Base-by-base conservation (phyloP, 306 rosid species). In the Castanea crenata region DNA sequence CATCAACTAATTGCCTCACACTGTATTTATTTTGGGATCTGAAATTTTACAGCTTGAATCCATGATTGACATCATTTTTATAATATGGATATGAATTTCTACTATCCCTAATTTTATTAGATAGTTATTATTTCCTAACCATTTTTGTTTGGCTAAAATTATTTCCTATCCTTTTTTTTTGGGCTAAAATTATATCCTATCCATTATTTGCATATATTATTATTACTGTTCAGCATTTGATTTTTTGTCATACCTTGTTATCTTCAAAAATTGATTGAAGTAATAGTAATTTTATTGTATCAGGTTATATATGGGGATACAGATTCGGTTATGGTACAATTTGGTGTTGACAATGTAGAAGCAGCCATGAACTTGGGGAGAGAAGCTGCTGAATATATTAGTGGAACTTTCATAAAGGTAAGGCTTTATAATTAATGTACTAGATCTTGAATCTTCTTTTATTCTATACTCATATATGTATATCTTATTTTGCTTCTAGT, bases 221-320 rank as follows among this genome's bases (percentile, higher is more conserved):
- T 78, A 52, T 74, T 9, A 34, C 41, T 65, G 57, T 62, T 25
- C 32, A 76, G 67, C 51, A 57, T 57, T 23, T 38, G 52, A 32
- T 52, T 32, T 79, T 46, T 38, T 35, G 46, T 23, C 32, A 12
- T 75, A 55, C 73, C 77, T 76, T 57, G 49, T 74, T 74, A 13
- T 46, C 70, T 29, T 72, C 74, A 80, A 70, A 34, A 35, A 74
- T 79, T 73, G 46, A 65, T 19, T 64, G 59, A 52, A 61, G 54
- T 64, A 44, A 38, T 55, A 57, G 76, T 73, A 49, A 56, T 83
- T 35, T 80, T 76, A 59, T 86, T 77, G 71, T 65, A 52, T 76
- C 83, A 95, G 98, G 99, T 95, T 73, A 90, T 95, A 86, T 95
- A 95, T 23, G 99, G 99, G 35, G 99, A 95, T 79, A 95, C 98